Evolutionary conservation across 2,329 filamentous ascomycete genomes (phyloP).

Genomic region (Aureobasidium sp.): DNA sequence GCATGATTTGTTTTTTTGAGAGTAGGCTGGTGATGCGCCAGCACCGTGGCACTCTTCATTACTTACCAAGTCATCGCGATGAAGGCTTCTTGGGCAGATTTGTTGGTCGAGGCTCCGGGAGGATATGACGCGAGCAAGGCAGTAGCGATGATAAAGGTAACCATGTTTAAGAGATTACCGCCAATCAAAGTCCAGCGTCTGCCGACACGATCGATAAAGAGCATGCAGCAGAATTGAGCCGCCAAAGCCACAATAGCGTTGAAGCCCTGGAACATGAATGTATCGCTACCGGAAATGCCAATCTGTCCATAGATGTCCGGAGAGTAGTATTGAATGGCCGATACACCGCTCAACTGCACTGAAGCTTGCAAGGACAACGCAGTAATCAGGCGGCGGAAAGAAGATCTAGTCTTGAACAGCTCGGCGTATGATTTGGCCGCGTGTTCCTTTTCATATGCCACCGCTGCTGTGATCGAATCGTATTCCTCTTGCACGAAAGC

Average conservation of each 20-base stretch:
- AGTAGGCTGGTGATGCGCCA: no score
- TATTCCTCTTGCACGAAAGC: conserved; percentile 24
- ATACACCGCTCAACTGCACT: conserved; percentile 27
- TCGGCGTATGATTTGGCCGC: conserved; percentile 22
- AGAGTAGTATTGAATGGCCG: conserved; percentile 27
- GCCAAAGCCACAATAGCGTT: conserved; percentile 49
- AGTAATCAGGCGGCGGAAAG: conserved; percentile 25
- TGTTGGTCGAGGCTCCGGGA: conserved; percentile 19
- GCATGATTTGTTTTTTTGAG: no score
- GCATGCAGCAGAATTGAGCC: conserved; percentile 46
- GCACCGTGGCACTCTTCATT: no score
- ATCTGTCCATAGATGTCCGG: conserved; percentile 25
- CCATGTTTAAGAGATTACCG: conserved; percentile 21
- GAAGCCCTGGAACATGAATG: conserved; percentile 22
- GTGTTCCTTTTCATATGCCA: conserved; percentile 22
- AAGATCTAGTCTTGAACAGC: conserved; percentile 22
- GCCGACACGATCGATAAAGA: conserved; percentile 23
- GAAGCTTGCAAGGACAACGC: conserved; percentile 24
- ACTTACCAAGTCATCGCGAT: conserved; percentile 24
- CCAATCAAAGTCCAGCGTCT: conserved; percentile 22
- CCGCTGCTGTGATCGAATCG: conserved; percentile 23
- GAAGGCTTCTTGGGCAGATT: conserved; percentile 24
- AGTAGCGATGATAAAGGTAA: conserved; percentile 24
- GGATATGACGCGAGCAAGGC: conserved; percentile 21
- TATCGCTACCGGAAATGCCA: conserved; percentile 19